Evolutionary conservation across 148 eudicot genomes (phyloP).

Genomic region (Salicornia ramosissima): DNA sequence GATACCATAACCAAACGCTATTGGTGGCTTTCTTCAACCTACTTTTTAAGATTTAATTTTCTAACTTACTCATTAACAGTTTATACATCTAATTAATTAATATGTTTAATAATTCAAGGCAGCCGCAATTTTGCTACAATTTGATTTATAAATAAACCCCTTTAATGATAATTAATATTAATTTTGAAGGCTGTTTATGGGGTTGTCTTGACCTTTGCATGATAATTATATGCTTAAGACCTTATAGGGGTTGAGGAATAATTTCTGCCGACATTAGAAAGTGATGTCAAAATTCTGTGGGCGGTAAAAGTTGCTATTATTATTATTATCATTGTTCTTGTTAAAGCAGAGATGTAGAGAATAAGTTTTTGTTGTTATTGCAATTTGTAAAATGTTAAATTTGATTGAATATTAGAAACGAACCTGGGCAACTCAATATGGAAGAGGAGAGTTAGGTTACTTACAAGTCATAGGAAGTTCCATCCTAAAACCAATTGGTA

Average conservation of each 20-base stretch:
- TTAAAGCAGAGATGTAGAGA: no score
- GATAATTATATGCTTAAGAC: neutral
- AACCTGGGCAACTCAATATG: no score
- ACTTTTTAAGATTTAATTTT: neutral
- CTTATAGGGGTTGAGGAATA: neutral
- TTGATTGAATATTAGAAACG: no score
- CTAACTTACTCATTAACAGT: neutral
- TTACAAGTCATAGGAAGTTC: no score
- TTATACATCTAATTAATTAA: neutral
- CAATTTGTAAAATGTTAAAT: no score
- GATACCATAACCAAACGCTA: slow-evolving; percentile 34
- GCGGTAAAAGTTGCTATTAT: neutral
- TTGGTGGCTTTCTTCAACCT: neutral
- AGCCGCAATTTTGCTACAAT: slow-evolving; percentile 25
- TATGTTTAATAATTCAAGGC: neutral
- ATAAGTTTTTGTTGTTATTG: neutral
- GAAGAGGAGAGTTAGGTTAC: no score
- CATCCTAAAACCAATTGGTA: no score
- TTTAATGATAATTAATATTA: neutral
- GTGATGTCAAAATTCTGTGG: slow-evolving; percentile 8
- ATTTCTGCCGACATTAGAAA: slow-evolving; percentile 12
- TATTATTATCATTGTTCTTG: no score
- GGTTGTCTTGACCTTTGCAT: neutral
- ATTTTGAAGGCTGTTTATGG: neutral
- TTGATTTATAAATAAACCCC: neutral